Evolutionary conservation across 305 asterid genomes (phyloP).

Genomic region (Salvia sclarea): DNA sequence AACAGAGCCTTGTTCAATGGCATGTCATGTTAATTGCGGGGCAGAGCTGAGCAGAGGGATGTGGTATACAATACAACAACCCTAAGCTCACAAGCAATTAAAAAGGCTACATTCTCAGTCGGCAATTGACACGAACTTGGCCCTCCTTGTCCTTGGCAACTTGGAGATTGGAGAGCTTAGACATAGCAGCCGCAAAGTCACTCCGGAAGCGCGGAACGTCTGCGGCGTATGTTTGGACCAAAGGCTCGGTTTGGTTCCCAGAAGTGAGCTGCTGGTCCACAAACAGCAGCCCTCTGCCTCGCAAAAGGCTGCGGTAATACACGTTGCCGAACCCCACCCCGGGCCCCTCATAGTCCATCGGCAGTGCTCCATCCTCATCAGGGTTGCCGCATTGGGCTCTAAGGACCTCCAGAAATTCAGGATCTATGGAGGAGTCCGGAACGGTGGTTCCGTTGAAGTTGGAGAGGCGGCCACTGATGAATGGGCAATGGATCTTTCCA

Average conservation of each 20-base stretch:
- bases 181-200: constrained; percentile 68
- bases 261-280: constrained; percentile 79
- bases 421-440: constrained; percentile 66
- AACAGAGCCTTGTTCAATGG: no score
- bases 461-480: constrained; percentile 53
- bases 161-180: constrained; percentile 60
- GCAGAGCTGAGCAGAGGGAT: no score
- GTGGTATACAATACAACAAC: no score
- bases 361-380: constrained; percentile 46
- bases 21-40: no score
- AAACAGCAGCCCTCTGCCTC: constrained; percentile 59
- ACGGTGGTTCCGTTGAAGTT: constrained; percentile 47
- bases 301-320: constrained; percentile 67
- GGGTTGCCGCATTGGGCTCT: constrained; percentile 54
- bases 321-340: constrained; percentile 60
- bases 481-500: constrained; percentile 72
- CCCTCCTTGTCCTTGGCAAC: constrained; percentile 49
- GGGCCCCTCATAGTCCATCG: constrained; percentile 80
- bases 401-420: constrained; percentile 55
- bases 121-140: constrained; percentile 59
- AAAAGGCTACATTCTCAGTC: no score
- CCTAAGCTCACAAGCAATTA: no score
- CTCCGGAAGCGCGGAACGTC: constrained; percentile 53
- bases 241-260: constrained; percentile 46
- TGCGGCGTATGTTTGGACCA: constrained; percentile 71